A percentile compares a stretch with the other conserved stretches of the same genome.
Conservation (phyloP, 352 stramenopile species). For the Phytophthora crassamura region DNA sequence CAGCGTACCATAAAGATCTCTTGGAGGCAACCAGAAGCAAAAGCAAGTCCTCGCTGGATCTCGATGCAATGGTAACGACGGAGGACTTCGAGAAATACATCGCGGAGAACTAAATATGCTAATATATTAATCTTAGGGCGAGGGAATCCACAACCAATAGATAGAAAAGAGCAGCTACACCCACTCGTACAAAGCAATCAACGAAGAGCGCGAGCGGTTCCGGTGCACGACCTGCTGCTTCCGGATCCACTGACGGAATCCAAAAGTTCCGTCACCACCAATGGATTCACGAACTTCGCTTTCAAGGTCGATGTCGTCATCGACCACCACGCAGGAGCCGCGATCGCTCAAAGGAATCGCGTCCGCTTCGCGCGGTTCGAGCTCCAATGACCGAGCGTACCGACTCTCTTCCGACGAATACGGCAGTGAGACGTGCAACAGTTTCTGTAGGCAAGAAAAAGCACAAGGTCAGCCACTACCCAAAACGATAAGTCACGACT, state of each 20-base stretch:
- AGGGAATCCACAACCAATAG: slow-evolving; percentile 31
- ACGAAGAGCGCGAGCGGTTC: slow-evolving; percentile 70
- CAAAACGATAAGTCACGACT: background rate
- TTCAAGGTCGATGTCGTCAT: slow-evolving; percentile 81
- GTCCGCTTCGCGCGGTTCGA: slow-evolving; percentile 81
- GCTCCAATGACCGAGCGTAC: slow-evolving; percentile 71
- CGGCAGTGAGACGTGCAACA: slow-evolving; percentile 74
- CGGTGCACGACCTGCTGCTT: slow-evolving; percentile 87
- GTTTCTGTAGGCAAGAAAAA: slow-evolving; percentile 41
- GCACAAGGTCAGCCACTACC: background rate
- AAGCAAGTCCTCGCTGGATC: slow-evolving; percentile 14
- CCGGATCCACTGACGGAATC: slow-evolving; percentile 82
- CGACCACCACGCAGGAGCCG: slow-evolving; percentile 46
- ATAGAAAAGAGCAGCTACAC: slow-evolving; percentile 46
- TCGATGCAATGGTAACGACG: slow-evolving; percentile 35
- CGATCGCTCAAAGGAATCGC: slow-evolving; percentile 67
- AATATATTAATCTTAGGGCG: slow-evolving; percentile 34
- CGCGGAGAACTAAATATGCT: slow-evolving; percentile 46
- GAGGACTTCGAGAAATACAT: slow-evolving; percentile 64
- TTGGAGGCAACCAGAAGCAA: background rate
- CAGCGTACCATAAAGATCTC: background rate
- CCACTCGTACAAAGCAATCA: slow-evolving; percentile 70
- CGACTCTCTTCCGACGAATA: slow-evolving; percentile 81
- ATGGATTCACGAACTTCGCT: slow-evolving; percentile 83
- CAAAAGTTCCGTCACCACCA: slow-evolving; percentile 75